These are phyloP conservation scores for Dovyalis caffra DNA, from an alignment of 345 rosid genomes.

Conservation along the genomic window DNA sequence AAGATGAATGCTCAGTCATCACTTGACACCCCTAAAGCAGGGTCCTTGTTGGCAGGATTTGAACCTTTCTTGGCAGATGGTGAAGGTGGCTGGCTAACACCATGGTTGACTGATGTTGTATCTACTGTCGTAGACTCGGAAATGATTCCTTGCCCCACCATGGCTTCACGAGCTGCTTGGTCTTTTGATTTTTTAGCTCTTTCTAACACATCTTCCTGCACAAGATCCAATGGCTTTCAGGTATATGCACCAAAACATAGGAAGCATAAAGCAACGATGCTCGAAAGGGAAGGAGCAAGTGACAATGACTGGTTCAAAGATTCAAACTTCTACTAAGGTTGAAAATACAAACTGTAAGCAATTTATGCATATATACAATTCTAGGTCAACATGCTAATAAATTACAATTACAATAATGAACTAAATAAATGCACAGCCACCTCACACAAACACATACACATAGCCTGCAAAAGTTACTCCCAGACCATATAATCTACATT, in stretches of 20 bases:
- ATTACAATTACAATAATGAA: no score
- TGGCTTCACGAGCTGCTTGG: constrained; percentile 68
- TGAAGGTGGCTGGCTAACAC: constrained; percentile 18
- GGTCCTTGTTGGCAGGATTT: constrained; percentile 12
- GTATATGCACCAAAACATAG: not conserved
- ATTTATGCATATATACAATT: no score
- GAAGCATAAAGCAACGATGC: not conserved
- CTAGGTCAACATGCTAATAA: no score
- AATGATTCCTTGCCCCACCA: constrained; percentile 53
- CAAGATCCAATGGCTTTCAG: not conserved
- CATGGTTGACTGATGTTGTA: constrained; percentile 15
- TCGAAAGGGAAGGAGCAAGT: no score
- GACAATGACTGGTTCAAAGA: not conserved
- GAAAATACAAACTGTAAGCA: no score
- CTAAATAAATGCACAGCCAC: no score
- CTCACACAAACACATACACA: no score
- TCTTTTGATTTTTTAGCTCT: constrained; percentile 83
- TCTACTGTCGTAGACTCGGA: constrained; percentile 29
- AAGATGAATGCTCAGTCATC: constrained; percentile 8
- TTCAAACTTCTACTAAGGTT: not conserved
- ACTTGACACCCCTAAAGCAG: constrained; percentile 16
- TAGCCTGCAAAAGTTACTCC: no score
- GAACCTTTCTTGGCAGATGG: constrained; percentile 17
- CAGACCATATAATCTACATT: no score
- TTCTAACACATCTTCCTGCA: constrained; percentile 79